Percentiles rank a stretch among this genome's conserved stretches.
These are phyloP conservation scores for Ophiocordyceps camponoti-saundersi DNA, from an alignment of 2,329 filamentous ascomycete species.

Conservation along the genomic window DNA sequence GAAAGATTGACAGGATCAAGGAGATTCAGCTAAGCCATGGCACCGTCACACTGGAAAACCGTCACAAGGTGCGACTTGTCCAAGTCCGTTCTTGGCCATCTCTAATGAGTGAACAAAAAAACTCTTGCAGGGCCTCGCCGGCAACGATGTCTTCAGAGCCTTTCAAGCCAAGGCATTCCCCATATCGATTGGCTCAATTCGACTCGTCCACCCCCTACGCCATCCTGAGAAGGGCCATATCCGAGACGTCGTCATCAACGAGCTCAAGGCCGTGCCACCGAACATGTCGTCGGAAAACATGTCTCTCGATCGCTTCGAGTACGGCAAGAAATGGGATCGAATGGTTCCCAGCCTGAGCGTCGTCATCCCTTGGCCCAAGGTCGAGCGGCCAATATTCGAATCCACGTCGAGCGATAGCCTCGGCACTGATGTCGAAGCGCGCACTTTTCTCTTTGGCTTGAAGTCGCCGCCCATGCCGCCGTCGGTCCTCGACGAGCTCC, in stretches of 20 bases:
- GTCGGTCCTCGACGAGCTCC: slow-evolving; percentile 67
- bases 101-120: background rate
- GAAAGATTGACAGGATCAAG: slow-evolving; percentile 62
- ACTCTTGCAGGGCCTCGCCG: slow-evolving; percentile 10
- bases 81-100: background rate
- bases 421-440: slow-evolving; percentile 56
- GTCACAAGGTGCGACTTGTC: slow-evolving; percentile 39
- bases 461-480: slow-evolving; percentile 62
- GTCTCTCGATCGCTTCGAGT: slow-evolving; percentile 21
- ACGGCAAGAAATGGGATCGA: slow-evolving; percentile 28
- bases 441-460: slow-evolving; percentile 64
- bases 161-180: slow-evolving; percentile 19
- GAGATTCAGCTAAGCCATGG: slow-evolving; percentile 36
- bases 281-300: slow-evolving; percentile 28
- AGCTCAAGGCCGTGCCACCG: slow-evolving; percentile 38
- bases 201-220: slow-evolving; percentile 62
- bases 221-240: slow-evolving; percentile 46
- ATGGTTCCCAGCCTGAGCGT: slow-evolving; percentile 56
- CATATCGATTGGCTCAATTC: slow-evolving; percentile 54
- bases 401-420: slow-evolving; percentile 54
- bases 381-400: slow-evolving; percentile 27
- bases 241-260: slow-evolving; percentile 63
- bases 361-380: slow-evolving; percentile 60
- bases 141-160: slow-evolving; percentile 14
- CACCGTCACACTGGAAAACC: slow-evolving; percentile 40